Percentiles rank a stretch among this genome's conserved stretches.
These are phyloP conservation scores for Lineolata rhizophorae DNA, from an alignment of 495 filamentous ascomycete species.

Conservation along the genomic window DNA sequence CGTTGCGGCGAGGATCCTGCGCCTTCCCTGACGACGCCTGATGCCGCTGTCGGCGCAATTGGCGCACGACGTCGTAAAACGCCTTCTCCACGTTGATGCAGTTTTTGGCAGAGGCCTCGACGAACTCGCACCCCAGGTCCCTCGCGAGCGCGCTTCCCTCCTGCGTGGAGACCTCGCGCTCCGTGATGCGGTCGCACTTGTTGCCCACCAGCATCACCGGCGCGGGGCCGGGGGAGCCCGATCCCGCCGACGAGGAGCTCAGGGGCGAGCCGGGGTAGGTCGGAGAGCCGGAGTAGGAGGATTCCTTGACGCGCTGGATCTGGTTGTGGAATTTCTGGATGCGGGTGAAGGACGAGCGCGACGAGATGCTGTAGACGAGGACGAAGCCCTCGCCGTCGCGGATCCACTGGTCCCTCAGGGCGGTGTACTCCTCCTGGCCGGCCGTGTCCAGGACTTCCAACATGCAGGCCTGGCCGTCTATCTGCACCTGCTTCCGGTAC, in stretches of 20 bases:
- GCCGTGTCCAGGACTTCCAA: constrained; percentile 95
- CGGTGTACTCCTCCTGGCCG: constrained; percentile 98
- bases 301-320: constrained; percentile 93
- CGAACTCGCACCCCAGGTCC: constrained; percentile 88
- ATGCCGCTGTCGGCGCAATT: constrained; percentile 46
- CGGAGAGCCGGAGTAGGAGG: constrained; percentile 50
- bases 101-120: constrained; percentile 97
- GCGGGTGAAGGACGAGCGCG: constrained; percentile 77
- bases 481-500: constrained; percentile 95
- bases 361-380: constrained; percentile 94
- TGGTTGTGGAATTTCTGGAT: constrained; percentile 92
- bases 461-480: constrained; percentile 93
- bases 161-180: constrained; percentile 89
- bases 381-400: constrained; percentile 94
- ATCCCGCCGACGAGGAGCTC: constrained; percentile 35
- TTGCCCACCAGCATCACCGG: constrained; percentile 98
- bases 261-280: constrained; percentile 47
- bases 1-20: too few relatives aligned
- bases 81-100: constrained; percentile 98
- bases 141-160: constrained; percentile 83
- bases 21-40: too few relatives aligned
- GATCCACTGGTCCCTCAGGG: constrained; percentile 94
- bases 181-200: constrained; percentile 89
- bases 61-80: constrained; percentile 91
- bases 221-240: constrained; percentile 38